Evolutionary conservation across 257 asterid species (phyloP), one percentile per base, ranked within the genome.

Genomic region (Paulownia fortunei): DNA sequence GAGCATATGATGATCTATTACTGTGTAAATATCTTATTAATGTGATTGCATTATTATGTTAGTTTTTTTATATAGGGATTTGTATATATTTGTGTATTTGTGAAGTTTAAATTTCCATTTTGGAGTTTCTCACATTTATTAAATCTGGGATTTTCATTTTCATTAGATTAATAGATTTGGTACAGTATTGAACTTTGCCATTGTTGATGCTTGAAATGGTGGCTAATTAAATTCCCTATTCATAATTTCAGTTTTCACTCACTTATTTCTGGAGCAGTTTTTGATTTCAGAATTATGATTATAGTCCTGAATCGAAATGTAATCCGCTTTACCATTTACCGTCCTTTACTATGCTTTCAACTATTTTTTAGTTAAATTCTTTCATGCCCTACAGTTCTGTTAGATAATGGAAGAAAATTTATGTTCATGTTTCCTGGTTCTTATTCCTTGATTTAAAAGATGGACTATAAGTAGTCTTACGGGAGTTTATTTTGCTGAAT

Each of bases 101-200:
- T 18, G 69, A 67, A 32, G 69, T 34, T 11, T 49, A 78, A 16
- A 42, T 56, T 77, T 52, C 67, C 74, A 36, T 34, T 46, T 39
- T 6, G 63, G 70, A 46, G 27, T 69, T 76, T 69, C 76, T 21
- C 16, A 30, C 23, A 18, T 69, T 44, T 69, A 69, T 47, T 2
- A 4, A 4, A 30, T 67, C 27, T 73, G 27, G 61, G 46, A 27
- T 24, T 63, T 18, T 62, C 34, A 12, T 49, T 24, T 39, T 56
- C 6, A 13, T 15, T 13, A 11, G 56, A 26, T 5, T 69, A 13
- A 6, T 13, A 11, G 56, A 26, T 5, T 69, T 69, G 60, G 8
- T 16, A 49, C 39, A 54, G 2, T 32, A n/a, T 16, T 16, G 27
- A 47, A 49, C 62, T 26, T 69, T 16, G 16, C 60, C 21, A 5